These are phyloP conservation scores for Nidula niveotomentosa DNA, from an alignment of 1,284 basidiomycete species.

Conservation along the genomic window DNA sequence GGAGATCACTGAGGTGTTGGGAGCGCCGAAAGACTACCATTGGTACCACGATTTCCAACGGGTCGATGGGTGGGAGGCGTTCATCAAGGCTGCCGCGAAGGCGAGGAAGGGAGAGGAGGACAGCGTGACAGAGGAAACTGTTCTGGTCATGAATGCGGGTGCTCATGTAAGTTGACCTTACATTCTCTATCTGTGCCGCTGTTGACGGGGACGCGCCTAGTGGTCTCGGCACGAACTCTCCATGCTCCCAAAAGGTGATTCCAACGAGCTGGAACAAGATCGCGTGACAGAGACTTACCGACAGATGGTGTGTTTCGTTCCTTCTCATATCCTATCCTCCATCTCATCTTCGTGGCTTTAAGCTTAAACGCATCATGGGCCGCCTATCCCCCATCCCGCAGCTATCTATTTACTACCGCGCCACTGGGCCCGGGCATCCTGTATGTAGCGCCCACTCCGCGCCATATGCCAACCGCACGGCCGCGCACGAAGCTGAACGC, in stretches of 20 bases:
- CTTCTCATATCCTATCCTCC: not conserved
- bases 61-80: slow-evolving; percentile 21
- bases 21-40: slow-evolving; percentile 14
- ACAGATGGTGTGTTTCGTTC: slow-evolving; percentile 17
- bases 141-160: slow-evolving; percentile 25
- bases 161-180: slow-evolving; percentile 15
- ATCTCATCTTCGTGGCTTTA: not conserved
- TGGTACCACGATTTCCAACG: slow-evolving; percentile 22
- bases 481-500: slow-evolving; percentile 15
- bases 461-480: slow-evolving; percentile 16
- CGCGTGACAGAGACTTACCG: slow-evolving; percentile 20
- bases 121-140: slow-evolving; percentile 18
- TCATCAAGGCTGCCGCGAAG: slow-evolving; percentile 14
- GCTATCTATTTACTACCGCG: slow-evolving; percentile 24
- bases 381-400: slow-evolving; percentile 16
- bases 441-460: slow-evolving; percentile 14
- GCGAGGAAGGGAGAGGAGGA: slow-evolving; percentile 17
- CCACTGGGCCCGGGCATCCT: slow-evolving; percentile 26
- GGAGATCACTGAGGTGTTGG: slow-evolving; percentile 18
- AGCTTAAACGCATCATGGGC: slow-evolving; percentile 4
- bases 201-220: slow-evolving; percentile 4
- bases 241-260: slow-evolving; percentile 16
- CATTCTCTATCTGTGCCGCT: not conserved
- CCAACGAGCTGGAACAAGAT: slow-evolving; percentile 18
- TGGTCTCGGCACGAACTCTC: slow-evolving; percentile 23